A percentile compares a stretch with the other conserved stretches of the same genome.
Conservation (phyloP, 495 filamentous ascomycete genomes). For the Trichoderma gamsii region DNA sequence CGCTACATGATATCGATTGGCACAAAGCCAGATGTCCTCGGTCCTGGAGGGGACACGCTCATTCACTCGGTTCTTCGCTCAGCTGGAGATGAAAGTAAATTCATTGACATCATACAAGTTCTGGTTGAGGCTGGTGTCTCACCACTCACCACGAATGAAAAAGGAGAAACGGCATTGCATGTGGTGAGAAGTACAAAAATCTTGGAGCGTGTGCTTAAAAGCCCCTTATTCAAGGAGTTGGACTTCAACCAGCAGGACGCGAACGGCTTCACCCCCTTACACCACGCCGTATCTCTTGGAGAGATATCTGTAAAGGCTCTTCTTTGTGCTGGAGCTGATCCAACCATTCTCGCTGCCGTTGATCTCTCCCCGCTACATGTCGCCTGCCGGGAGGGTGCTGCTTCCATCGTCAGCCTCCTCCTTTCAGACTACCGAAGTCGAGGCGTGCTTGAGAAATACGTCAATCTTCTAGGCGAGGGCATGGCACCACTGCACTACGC, state of each 20-base stretch:
- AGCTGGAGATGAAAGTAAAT: not conserved
- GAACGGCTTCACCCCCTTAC: not conserved
- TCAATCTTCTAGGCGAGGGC: not conserved
- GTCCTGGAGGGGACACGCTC: not conserved
- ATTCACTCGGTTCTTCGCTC: not conserved
- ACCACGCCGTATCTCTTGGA: not conserved
- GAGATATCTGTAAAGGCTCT: not conserved
- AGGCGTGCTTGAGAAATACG: slow-evolving; percentile 2
- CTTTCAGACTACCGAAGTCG: not conserved
- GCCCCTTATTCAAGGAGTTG: not conserved
- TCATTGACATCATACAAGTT: not conserved
- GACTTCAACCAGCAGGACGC: not conserved
- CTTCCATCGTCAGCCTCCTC: not conserved
- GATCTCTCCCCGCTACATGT: not conserved
- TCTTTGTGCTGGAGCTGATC: not conserved
- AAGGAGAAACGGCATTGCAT: not conserved
- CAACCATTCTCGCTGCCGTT: not conserved
- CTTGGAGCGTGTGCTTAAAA: not conserved
- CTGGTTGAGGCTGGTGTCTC: not conserved
- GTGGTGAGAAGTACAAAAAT: not conserved
- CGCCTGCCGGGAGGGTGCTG: not conserved
- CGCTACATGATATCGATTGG: not conserved
- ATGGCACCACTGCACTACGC: not conserved
- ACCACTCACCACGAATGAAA: not conserved
- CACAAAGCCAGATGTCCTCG: not conserved